Percentiles rank a stretch among this genome's conserved stretches.
phyloP scores from a whole-genome alignment of 2,329 filamentous ascomycete genomes.

The Lachnellula subtilissima region DNA sequence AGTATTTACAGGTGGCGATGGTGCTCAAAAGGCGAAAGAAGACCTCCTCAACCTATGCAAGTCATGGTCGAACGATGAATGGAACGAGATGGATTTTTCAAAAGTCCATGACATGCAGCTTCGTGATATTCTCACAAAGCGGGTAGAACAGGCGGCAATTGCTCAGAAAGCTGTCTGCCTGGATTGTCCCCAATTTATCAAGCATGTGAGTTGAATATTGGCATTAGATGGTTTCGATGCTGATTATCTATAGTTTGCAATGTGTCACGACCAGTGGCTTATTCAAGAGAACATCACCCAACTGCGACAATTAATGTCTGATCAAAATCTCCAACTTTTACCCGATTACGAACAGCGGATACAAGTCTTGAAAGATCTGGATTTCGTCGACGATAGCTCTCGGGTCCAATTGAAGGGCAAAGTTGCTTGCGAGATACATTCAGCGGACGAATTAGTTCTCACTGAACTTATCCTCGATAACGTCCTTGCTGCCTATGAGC shows the following conservation, averaged over 20 bases:
- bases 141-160: constrained; percentile 56
- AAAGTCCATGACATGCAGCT: constrained; percentile 79
- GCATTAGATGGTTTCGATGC: neutral
- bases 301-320: constrained; percentile 82
- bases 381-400: constrained; percentile 81
- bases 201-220: constrained; percentile 62
- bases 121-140: constrained; percentile 71
- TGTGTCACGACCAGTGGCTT: constrained; percentile 95
- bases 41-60: constrained; percentile 64
- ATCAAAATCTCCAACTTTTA: constrained; percentile 91
- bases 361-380: constrained; percentile 82
- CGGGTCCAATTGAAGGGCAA: constrained; percentile 96
- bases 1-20: constrained; percentile 51
- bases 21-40: constrained; percentile 53
- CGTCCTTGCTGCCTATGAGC: constrained; percentile 89
- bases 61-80: constrained; percentile 68
- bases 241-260: constrained; percentile 62
- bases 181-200: constrained; percentile 72
- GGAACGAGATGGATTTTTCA: constrained; percentile 79
- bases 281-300: constrained; percentile 90
- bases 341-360: constrained; percentile 97
- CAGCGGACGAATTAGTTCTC: constrained; percentile 89
- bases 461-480: constrained; percentile 97
- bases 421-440: constrained; percentile 97
- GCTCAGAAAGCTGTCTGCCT: constrained; percentile 63